Percentiles rank a stretch among this genome's conserved stretches.
Evolutionary conservation across 2,329 filamentous ascomycete species (phyloP).

Genomic region (Teratosphaeria gauchensis): DNA sequence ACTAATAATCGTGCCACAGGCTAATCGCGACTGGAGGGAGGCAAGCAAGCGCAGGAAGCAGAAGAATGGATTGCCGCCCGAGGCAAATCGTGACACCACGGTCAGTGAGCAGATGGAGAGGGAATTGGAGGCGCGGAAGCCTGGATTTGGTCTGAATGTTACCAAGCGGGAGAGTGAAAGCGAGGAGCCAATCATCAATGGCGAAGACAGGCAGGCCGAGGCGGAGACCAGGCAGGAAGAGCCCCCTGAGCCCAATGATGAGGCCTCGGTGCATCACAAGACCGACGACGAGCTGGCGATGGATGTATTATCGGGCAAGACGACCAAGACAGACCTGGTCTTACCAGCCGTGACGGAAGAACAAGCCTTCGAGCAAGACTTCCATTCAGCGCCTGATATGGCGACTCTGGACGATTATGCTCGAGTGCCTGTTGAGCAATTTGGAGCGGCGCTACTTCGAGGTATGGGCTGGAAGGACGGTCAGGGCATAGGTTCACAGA

Average conservation of each 20-base stretch:
- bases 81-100: constrained; percentile 19
- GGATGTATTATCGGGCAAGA: constrained; percentile 36
- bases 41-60: constrained; percentile 39
- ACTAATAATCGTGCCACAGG: constrained; percentile 48
- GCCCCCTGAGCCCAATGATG: constrained; percentile 4
- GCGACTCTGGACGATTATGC: constrained; percentile 78
- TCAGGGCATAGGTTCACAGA: constrained; percentile 47
- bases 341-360: constrained; percentile 30
- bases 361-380: constrained; percentile 42
- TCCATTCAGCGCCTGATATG: constrained; percentile 61
- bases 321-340: constrained; percentile 26
- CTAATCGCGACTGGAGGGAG: constrained; percentile 55
- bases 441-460: constrained; percentile 78
- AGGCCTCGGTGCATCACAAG: constrained; percentile 22
- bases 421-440: constrained; percentile 85
- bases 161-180: constrained; percentile 24
- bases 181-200: constrained; percentile 17
- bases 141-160: constrained; percentile 46
- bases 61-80: constrained; percentile 46
- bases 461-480: constrained; percentile 91
- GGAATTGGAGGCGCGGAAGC: constrained; percentile 33
- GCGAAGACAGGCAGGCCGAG: constrained; percentile 20
- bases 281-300: constrained; percentile 50
- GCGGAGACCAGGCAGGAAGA: constrained; percentile 12
- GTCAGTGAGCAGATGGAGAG: constrained; percentile 17